Evolutionary conservation across 1,139 yeast genomes (phyloP).

Genomic region (Waltiozyma solani): DNA sequence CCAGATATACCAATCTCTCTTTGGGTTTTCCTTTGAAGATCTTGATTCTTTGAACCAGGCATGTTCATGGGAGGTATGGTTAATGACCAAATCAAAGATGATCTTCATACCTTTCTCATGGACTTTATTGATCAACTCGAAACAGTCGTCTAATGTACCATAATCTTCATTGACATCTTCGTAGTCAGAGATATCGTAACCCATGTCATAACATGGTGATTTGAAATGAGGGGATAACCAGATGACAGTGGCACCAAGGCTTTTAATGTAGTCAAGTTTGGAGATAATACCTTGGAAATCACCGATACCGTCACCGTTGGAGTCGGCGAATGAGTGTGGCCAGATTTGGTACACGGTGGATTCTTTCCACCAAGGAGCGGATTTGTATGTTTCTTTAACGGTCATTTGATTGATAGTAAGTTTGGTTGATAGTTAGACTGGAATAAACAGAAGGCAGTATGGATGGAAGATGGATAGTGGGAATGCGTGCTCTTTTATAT

Average conservation of each 20-base stretch:
- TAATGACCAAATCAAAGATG: constrained; percentile 46
- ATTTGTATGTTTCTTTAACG: not conserved
- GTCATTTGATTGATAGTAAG: not conserved
- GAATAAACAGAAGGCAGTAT: too few species aligned
- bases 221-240: constrained; percentile 54
- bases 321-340: constrained; percentile 49
- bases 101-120: constrained; percentile 42
- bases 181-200: constrained; percentile 49
- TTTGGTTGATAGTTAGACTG: not conserved
- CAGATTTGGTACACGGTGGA: constrained; percentile 46
- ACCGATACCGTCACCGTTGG: constrained; percentile 49
- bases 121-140: constrained; percentile 34
- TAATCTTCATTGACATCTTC: constrained; percentile 39
- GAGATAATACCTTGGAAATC: constrained; percentile 45
- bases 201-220: constrained; percentile 56
- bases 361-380: constrained; percentile 43
- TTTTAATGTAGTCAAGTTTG: constrained; percentile 40
- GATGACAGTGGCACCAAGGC: constrained; percentile 40
- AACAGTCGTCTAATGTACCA: constrained; percentile 45
- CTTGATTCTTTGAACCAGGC: constrained; percentile 49
- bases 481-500: too few species aligned
- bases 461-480: too few species aligned
- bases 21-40: constrained; percentile 38
- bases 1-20: constrained; percentile 59
- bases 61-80: constrained; percentile 48